Evolutionary conservation across 2,329 filamentous ascomycete species (phyloP).

Genomic region (Zymoseptoria passerinii): DNA sequence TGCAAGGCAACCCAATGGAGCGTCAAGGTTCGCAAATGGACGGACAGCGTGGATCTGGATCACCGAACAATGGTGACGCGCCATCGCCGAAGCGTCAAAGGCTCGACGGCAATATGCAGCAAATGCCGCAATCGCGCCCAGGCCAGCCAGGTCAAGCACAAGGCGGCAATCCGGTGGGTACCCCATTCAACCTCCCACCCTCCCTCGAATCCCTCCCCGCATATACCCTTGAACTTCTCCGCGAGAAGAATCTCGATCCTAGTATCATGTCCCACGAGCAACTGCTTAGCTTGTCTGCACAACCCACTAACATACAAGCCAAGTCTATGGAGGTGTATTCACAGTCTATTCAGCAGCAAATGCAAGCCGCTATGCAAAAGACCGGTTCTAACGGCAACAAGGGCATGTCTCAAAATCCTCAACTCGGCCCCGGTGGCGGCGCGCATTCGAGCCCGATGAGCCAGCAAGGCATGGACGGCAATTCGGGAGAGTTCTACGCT

Average conservation of each 20-base stretch:
- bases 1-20: constrained; percentile 71
- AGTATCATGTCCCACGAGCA: constrained; percentile 65
- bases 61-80: constrained; percentile 63
- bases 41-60: constrained; percentile 68
- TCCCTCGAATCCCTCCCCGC: constrained; percentile 16
- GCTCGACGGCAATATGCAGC: constrained; percentile 64
- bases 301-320: constrained; percentile 54
- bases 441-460: constrained; percentile 28
- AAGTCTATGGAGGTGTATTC: constrained; percentile 86
- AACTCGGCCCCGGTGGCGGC: constrained; percentile 40
- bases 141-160: constrained; percentile 25
- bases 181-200: constrained; percentile 16
- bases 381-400: constrained; percentile 56
- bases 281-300: constrained; percentile 56
- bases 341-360: constrained; percentile 73
- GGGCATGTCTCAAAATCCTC: constrained; percentile 53
- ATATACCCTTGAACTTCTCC: constrained; percentile 33
- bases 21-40: constrained; percentile 82
- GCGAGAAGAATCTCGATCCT: constrained; percentile 66
- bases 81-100: constrained; percentile 87
- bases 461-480: constrained; percentile 55
- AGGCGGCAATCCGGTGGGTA: constrained; percentile 28
- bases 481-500: constrained; percentile 42
- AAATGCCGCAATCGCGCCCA: constrained; percentile 46
- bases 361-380: constrained; percentile 67